Base-by-base conservation (phyloP, 2,329 filamentous ascomycete species). In the Annulohypoxylon truncatum region DNA sequence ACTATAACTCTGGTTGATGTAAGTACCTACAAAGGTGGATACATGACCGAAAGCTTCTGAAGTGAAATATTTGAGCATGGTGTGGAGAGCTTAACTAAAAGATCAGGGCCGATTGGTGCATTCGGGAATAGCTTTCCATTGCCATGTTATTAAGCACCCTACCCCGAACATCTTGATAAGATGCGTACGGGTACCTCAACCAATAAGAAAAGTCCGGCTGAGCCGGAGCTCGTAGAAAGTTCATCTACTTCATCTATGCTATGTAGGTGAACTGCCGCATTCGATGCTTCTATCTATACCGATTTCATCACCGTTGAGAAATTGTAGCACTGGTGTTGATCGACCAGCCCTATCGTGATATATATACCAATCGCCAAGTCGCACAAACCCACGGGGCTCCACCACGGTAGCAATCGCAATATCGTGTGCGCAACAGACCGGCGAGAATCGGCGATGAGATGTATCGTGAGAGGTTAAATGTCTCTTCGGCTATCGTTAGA, bases 381-480 rank as follows among this genome's bases (percentile, higher is more conserved):
- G 29, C 57, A 64, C 53, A 50, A 56, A 46, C 50, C 24, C 53
- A 29, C 48, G 35, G 50, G 12, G 61, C 29, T 56, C 67, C 67
- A 70, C 67, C 15, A 50, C 24, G 24, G 58, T 70, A 66, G 59
- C 63, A 67, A 53, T 66, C 60, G 18, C 59, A 54, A 66, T 66
- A 61, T 63, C 31, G 47, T 55, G 20, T 54, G 35, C 44, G 20
- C 47, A 15, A 24, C n/a, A n/a, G 50, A 47, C 61, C 64, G 65
- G 67, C 61, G 29, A 68, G 61, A 67, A 70, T 66, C 67, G 67
- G 67, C 61, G 65, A 68, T 68, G 67, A 13, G 26, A 63, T 63
- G 47, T 44, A 59, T 40, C 47, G 40, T 13, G 28, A 48, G 52
- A 61, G 20, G 44, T 47, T 51, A 58, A 58, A 59, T 60, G 42